Base-by-base conservation (phyloP, 2,329 filamentous ascomycete species). In the Zasmidium cellare region DNA sequence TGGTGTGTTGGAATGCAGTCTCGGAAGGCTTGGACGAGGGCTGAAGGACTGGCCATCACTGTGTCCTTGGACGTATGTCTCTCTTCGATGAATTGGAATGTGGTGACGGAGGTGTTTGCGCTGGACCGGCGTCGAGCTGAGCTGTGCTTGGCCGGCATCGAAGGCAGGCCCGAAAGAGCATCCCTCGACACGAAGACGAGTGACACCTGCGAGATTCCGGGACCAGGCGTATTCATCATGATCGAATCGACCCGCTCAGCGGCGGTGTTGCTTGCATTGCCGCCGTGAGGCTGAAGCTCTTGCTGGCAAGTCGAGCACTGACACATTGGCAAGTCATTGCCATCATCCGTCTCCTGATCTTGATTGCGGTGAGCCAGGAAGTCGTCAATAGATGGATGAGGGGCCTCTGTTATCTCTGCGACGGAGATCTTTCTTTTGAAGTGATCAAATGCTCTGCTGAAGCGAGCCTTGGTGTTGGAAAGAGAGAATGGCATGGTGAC, bases 1-100 rank as follows among this genome's bases (percentile, higher is more conserved):
- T 28, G 46, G 25, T 56, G 54, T 18, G 31, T 46, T 25, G 28
- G 23, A 22, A 56, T 25, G 47, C 47, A 51, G 41, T 45, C 51
- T 25, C 41, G 51, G 23, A 18, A 11, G 22, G 35, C 35, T 41
- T 41, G 11, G 7, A 41, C 35, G 5, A 41, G 35, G 35, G 35
- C 35, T 41, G 35, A 41, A 14, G 48, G 20, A 38, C 23, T 51
- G 7, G 25, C 35, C 25, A 41, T 41, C 3, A 41, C 16, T n/a
- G 25, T 38, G 9, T 51, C 48, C 14, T 22, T 3, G 14, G 35
- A 41, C 5, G n/a, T 9, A 18, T 14, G 35, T 14, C 16, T 41
- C n/a, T 41, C 16, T 14, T 41, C 14, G 12, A 25, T 3, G 9
- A 6, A 24, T n/a, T 11, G 46, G 2, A 12, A 16, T 14, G 22